These are phyloP conservation scores for Clavispora phyllophila DNA, from an alignment of 805 yeast species.

Conservation along the genomic window DNA sequence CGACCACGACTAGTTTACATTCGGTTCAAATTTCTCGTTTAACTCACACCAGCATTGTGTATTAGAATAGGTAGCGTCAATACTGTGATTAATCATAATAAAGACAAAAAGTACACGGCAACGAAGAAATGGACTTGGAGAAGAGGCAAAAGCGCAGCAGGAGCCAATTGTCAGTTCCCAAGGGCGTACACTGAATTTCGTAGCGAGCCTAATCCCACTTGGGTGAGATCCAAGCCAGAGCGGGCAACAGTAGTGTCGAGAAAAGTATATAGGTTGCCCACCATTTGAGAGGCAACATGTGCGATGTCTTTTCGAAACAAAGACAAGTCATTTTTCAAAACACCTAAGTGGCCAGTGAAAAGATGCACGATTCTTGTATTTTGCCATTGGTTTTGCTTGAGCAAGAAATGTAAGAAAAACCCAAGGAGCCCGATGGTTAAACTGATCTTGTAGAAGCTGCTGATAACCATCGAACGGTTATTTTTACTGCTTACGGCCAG, in stretches of 20 bases:
- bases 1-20: slow-evolving; percentile 31
- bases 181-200: slow-evolving; percentile 25
- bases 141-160: neutral
- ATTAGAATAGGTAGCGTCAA: neutral
- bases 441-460: slow-evolving; percentile 28
- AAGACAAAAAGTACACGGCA: neutral
- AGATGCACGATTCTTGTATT: slow-evolving; percentile 6
- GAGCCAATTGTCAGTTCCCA: slow-evolving; percentile 2
- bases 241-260: slow-evolving; percentile 16
- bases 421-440: slow-evolving; percentile 38
- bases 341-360: slow-evolving; percentile 3
- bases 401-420: slow-evolving; percentile 29
- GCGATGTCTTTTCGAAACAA: neutral
- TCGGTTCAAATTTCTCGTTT: too few species aligned
- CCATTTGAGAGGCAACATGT: slow-evolving; percentile 1
- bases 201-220: slow-evolving; percentile 32
- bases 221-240: slow-evolving; percentile 19
- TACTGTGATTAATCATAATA: neutral
- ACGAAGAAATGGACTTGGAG: neutral
- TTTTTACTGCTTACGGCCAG: neutral
- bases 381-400: slow-evolving; percentile 17
- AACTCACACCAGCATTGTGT: neutral
- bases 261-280: slow-evolving; percentile 10
- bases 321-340: neutral
- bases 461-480: slow-evolving; percentile 5